Evolutionary conservation across 257 asterid genomes (phyloP).

Genomic region (Nicotiana undulata): DNA sequence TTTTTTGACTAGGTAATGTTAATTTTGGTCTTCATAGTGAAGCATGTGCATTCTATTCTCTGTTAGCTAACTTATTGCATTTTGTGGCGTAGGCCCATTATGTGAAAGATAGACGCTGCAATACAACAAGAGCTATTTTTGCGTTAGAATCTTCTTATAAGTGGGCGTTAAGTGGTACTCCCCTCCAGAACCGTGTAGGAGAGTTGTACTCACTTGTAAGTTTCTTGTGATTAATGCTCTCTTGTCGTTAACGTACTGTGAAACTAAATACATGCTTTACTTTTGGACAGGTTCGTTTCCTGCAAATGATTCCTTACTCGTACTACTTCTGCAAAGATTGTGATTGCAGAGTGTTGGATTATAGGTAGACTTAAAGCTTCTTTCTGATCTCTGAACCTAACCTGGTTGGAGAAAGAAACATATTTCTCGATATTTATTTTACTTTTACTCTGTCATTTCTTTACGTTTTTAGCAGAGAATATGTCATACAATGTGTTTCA

Average conservation of each 20-base stretch:
- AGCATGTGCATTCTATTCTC: background rate
- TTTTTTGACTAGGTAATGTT: background rate
- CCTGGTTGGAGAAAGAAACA: background rate
- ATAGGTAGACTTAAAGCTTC: constrained; percentile 44
- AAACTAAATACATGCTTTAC: constrained; percentile 1
- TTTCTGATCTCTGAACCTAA: background rate
- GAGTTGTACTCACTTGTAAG: constrained; percentile 98
- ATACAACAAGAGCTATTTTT: constrained; percentile 81
- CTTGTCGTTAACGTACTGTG: background rate
- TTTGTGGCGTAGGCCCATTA: constrained; percentile 64
- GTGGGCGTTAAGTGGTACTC: constrained; percentile 99
- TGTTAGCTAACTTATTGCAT: constrained; percentile 1
- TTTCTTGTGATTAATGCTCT: constrained; percentile 4
- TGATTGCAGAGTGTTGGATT: constrained; percentile 78
- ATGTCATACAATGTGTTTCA: background rate
- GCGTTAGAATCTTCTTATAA: constrained; percentile 66
- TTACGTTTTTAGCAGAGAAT: background rate
- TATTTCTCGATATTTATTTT: background rate
- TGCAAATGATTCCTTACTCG: constrained; percentile 76
- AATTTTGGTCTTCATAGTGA: background rate
- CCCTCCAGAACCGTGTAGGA: constrained; percentile 96
- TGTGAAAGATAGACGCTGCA: constrained; percentile 77
- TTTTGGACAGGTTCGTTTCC: constrained; percentile 76
- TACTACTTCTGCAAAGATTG: constrained; percentile 94
- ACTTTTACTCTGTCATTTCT: background rate